Evolutionary conservation across 1,284 basidiomycete genomes (phyloP), one percentile per base, ranked within the genome.

Genomic region (Anthracocystis setariae): DNA sequence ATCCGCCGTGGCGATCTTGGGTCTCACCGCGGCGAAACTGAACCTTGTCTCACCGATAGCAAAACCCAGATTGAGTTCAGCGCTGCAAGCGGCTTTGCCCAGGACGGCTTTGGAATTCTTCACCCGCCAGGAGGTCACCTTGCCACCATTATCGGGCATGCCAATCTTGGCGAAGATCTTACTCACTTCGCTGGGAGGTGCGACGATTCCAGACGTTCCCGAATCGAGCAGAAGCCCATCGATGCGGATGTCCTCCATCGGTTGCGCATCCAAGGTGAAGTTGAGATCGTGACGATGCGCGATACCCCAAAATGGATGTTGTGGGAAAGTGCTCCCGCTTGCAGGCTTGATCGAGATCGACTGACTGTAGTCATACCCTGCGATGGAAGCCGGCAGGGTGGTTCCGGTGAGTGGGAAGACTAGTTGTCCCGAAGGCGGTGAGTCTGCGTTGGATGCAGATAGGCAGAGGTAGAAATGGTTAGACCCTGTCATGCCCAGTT

Each of bases 161-260:
- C n/a, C 18, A 9, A 17, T 4, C 7, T 44, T 37, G 3, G 33
- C 27, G 24, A 69, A 59, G 29, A 70, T 56, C 43, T 70, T 70
- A 2, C 1, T 8, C 3, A 70, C 67, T 18, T 70, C 67, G 10
- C 39, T 46, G 4, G 52, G 61, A 2, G 67, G 61, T 0, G 18
- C 67, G 3, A 71, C 47, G 32, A 71, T 55, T 0, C 68, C 68
- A 0, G 54, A 49, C 3, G 68, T 71, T 1, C 68, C 68, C 13
- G 49, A 50, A 25, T 71, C 68, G 9, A 71, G 35, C 13, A 71
- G 43, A 0, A 66, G 10, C 3, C 58, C 68, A 38, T 71, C 68
- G 40, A 71, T 46, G 1, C 39, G 37, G 9, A 71, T 35, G 15
- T 65, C 49, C 13, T 18, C 7, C 0, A 71, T 24, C 1, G 43